Conservation (phyloP, 331 rosid species). For the Ulmus americana region DNA sequence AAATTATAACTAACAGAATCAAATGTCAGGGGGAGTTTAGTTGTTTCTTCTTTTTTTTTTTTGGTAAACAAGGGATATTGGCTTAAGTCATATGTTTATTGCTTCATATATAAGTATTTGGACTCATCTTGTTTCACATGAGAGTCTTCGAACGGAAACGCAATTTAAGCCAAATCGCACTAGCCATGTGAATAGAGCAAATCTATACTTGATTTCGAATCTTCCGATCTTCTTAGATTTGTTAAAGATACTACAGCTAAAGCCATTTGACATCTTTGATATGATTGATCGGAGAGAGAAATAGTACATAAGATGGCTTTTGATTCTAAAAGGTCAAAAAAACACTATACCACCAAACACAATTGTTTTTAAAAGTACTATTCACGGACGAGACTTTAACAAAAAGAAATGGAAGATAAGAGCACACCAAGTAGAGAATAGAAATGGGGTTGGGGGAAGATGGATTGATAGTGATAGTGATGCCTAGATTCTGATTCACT, state of each 20-base stretch:
- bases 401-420: slow-evolving; percentile 24
- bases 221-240: not conserved
- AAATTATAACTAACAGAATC: not conserved
- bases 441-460: too few species aligned
- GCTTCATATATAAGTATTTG: not conserved
- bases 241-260: not conserved
- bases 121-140: slow-evolving; percentile 10
- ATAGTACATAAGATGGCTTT: not conserved
- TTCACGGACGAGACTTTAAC: slow-evolving; percentile 16
- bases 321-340: slow-evolving; percentile 24
- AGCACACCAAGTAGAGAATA: slow-evolving; percentile 12
- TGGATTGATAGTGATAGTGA: slow-evolving; percentile 19
- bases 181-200: slow-evolving; percentile 6
- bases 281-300: slow-evolving; percentile 1
- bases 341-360: slow-evolving; percentile 30
- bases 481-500: slow-evolving; percentile 8
- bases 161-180: not conserved
- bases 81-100: slow-evolving; percentile 2
- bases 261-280: not conserved
- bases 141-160: not conserved
- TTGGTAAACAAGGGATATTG: too few species aligned
- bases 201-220: slow-evolving; percentile 3
- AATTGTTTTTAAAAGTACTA: slow-evolving; percentile 8
- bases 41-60: slow-evolving; percentile 2
- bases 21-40: not conserved